Conservation (phyloP, 768 basidiomycete genomes). For the Tulasnella sp. region DNA sequence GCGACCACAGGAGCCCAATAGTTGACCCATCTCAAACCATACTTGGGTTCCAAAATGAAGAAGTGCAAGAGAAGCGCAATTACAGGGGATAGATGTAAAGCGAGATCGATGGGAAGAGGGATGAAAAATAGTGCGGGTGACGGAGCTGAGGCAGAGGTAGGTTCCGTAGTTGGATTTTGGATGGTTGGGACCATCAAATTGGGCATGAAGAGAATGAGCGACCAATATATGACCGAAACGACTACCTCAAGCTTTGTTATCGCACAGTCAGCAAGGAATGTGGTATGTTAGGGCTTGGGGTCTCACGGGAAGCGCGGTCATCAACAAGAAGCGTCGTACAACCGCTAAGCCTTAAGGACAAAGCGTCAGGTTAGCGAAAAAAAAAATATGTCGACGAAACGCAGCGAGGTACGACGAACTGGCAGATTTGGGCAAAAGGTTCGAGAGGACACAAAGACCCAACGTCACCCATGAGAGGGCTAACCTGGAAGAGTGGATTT, state of each 20-base stretch:
- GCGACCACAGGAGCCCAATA: conserved; percentile 38
- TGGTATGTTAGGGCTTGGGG: conserved; percentile 21
- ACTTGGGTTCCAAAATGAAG: conserved; percentile 58
- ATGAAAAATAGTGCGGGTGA: conserved; percentile 35
- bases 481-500: neutral
- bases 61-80: conserved; percentile 62
- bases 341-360: conserved; percentile 24
- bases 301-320: conserved; percentile 60
- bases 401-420: neutral
- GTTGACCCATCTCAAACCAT: conserved; percentile 38
- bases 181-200: conserved; percentile 46
- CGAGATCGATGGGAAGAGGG: conserved; percentile 54
- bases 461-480: neutral
- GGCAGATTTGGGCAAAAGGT: neutral
- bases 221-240: conserved; percentile 65
- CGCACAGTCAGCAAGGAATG: conserved; percentile 34
- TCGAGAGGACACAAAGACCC: neutral
- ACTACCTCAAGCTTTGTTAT: conserved; percentile 42
- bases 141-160: conserved; percentile 35
- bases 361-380: neutral
- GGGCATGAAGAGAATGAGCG: conserved; percentile 53
- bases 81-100: conserved; percentile 62
- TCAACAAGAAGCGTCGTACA: conserved; percentile 55
- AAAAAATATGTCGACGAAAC: neutral
- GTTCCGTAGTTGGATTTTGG: conserved; percentile 33